Percentiles rank a stretch among this genome's conserved stretches.
Evolutionary conservation across 73 alveolate genomes (phyloP).

Genomic region (Tetrahymena elliotti): DNA sequence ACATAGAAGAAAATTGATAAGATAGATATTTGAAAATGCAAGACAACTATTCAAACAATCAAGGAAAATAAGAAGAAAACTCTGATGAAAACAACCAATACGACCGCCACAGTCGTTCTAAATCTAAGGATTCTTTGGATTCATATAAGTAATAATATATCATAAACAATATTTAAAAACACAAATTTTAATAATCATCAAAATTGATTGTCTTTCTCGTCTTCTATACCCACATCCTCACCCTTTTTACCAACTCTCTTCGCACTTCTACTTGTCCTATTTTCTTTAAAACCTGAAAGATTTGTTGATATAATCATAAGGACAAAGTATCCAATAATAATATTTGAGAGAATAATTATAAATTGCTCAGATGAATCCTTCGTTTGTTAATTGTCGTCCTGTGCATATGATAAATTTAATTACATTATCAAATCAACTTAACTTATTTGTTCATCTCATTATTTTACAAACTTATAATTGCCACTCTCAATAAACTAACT

Average conservation of each 20-base stretch:
- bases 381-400: neutral
- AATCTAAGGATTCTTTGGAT: neutral
- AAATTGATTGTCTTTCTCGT: neutral
- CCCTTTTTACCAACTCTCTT: neutral
- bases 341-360: neutral
- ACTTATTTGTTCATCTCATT: neutral
- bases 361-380: neutral
- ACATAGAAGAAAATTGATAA: neutral
- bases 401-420: neutral
- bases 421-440: neutral
- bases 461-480: neutral
- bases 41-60: neutral
- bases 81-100: neutral
- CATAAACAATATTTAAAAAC: neutral
- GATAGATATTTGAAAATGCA: neutral
- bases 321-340: neutral
- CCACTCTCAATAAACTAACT: neutral
- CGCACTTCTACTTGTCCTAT: neutral
- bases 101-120: conserved; percentile 4
- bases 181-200: neutral
- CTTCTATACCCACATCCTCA: neutral
- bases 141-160: neutral
- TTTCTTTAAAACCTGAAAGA: neutral
- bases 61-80: neutral
- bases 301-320: neutral